Evolutionary conservation across 2,329 filamentous ascomycete genomes (phyloP).

Genomic region (Monilinia aucupariae): DNA sequence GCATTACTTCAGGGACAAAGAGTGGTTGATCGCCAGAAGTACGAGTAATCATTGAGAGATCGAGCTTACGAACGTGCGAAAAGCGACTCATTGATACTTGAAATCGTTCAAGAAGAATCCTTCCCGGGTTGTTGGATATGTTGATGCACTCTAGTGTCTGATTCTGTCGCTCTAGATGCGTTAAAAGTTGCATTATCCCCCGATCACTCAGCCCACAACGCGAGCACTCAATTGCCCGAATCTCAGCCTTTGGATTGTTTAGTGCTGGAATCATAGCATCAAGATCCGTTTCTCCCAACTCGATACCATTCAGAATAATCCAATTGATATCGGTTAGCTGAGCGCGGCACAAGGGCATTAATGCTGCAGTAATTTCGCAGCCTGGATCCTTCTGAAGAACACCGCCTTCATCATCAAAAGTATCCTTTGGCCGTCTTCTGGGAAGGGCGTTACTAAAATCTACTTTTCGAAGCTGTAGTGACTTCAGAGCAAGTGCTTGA

Average conservation of each 20-base stretch:
- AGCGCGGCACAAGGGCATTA: constrained; percentile 62
- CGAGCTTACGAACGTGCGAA: constrained; percentile 58
- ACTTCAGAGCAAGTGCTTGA: constrained; percentile 61
- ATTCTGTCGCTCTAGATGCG: constrained; percentile 58
- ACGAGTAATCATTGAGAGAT: constrained; percentile 59
- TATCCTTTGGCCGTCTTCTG: constrained; percentile 43
- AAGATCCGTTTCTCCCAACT: constrained; percentile 64
- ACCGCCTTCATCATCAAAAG: constrained; percentile 41
- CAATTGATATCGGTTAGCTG: constrained; percentile 66
- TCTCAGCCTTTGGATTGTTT: constrained; percentile 57
- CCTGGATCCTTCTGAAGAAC: constrained; percentile 53
- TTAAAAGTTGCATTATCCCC: constrained; percentile 56
- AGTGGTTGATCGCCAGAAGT: constrained; percentile 58
- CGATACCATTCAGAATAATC: constrained; percentile 63
- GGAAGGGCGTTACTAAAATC: constrained; percentile 61
- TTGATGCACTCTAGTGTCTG: constrained; percentile 62
- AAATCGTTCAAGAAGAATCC: constrained; percentile 58
- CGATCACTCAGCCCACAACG: constrained; percentile 56
- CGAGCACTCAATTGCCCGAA: constrained; percentile 63
- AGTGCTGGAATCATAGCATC: constrained; percentile 61
- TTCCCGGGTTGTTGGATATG: constrained; percentile 60
- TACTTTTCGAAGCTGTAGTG: constrained; percentile 54
- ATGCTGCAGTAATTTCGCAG: constrained; percentile 63
- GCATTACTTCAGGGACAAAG: constrained; percentile 59
- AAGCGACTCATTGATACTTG: constrained; percentile 63